phyloP scores from a whole-genome alignment of 1,284 basidiomycete species.

The Taiwanofungus camphoratus region DNA sequence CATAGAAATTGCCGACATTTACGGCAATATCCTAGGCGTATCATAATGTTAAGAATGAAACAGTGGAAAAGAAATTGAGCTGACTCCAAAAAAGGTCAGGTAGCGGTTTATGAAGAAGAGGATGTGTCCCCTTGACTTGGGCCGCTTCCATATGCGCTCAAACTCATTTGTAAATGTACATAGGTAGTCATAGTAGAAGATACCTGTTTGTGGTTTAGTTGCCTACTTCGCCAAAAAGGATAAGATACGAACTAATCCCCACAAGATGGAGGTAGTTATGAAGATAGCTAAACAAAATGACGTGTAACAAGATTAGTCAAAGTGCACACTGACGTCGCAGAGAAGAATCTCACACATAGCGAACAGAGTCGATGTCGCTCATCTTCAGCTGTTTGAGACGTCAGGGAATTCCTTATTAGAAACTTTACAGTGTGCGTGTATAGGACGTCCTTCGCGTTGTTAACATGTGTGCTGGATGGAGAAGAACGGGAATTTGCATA shows the following conservation, averaged over 20 bases:
- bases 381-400: no score
- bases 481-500: no score
- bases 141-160: slow-evolving; percentile 21
- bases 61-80: not conserved
- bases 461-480: no score
- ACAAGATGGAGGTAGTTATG: slow-evolving; percentile 26
- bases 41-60: not conserved
- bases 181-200: slow-evolving; percentile 26
- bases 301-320: not conserved
- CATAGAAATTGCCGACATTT: slow-evolving; percentile 24
- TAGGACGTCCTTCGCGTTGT: no score
- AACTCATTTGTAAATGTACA: slow-evolving; percentile 25
- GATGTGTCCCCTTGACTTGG: slow-evolving; percentile 12
- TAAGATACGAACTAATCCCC: slow-evolving; percentile 21
- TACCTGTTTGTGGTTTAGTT: slow-evolving; percentile 11
- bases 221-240: no score
- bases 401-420: no score
- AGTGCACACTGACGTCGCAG: slow-evolving; percentile 4
- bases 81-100: slow-evolving; percentile 24
- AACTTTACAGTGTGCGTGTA: no score
- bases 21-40: slow-evolving; percentile 22
- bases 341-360: no score
- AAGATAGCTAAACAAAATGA: slow-evolving; percentile 13
- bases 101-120: slow-evolving; percentile 27
- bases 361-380: no score